phyloP scores from a whole-genome alignment of 805 yeast species.

The Candida maris region DNA sequence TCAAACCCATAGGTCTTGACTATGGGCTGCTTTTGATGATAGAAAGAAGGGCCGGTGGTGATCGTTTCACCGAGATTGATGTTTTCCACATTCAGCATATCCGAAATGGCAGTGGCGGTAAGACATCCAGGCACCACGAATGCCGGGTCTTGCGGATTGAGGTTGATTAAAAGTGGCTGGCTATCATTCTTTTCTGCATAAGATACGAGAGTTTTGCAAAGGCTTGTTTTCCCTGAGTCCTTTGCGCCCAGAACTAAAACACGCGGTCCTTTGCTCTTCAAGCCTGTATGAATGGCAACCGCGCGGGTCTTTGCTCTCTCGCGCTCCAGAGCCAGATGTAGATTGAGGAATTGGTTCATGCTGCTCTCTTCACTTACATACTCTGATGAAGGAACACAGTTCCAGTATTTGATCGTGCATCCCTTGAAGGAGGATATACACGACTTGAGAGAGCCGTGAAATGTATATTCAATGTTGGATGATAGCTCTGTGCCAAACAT shows the following conservation, averaged over 20 bases:
- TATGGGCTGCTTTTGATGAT: constrained; percentile 87
- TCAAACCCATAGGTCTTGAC: constrained; percentile 78
- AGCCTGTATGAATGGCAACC: constrained; percentile 10
- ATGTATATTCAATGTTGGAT: constrained; percentile 55
- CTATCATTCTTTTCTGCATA: constrained; percentile 73
- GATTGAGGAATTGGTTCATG: constrained; percentile 57
- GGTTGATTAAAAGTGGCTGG: constrained; percentile 68
- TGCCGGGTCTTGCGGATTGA: constrained; percentile 63
- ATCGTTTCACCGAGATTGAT: constrained; percentile 72
- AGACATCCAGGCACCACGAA: constrained; percentile 72
- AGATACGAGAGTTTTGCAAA: constrained; percentile 63
- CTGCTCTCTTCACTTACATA: constrained; percentile 71
- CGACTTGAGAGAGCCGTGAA: constrained; percentile 48
- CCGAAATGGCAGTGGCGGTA: constrained; percentile 80
- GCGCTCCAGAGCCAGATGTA: constrained; percentile 74
- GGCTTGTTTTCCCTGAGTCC: constrained; percentile 74
- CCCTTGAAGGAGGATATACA: constrained; percentile 65
- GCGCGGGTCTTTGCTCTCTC: constrained; percentile 33
- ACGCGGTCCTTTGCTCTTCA: constrained; percentile 35
- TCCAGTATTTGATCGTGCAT: constrained; percentile 53
- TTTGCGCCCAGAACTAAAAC: constrained; percentile 71
- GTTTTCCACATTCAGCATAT: constrained; percentile 69
- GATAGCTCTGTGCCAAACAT: constrained; percentile 92
- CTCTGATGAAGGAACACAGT: constrained; percentile 42
- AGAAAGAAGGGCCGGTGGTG: constrained; percentile 69